These are phyloP conservation scores for Acorus gramineus DNA, from an alignment of 106 monocot species.

Conservation along the genomic window DNA sequence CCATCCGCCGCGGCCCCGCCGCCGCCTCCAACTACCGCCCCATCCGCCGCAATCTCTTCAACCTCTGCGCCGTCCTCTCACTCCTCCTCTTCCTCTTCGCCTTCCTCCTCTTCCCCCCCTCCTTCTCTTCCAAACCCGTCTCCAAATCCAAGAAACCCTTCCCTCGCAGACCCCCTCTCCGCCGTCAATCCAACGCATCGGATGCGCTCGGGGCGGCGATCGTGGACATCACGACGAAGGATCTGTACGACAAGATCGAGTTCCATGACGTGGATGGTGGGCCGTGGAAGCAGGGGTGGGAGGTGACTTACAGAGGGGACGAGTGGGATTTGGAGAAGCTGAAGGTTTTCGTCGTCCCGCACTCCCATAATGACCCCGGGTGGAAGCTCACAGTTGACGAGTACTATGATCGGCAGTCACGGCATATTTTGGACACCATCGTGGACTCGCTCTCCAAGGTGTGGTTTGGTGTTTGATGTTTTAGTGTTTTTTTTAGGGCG, in stretches of 20 bases:
- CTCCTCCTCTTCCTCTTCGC: no score
- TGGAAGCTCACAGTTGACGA: conserved; percentile 93
- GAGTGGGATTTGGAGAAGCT: conserved; percentile 91
- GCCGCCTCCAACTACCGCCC: conserved; percentile 4
- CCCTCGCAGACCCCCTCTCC: conserved; percentile 17
- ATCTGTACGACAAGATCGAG: conserved; percentile 86
- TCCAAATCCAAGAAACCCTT: no score
- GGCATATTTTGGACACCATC: conserved; percentile 78
- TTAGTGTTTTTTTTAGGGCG: background rate
- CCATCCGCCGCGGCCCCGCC: conserved; percentile 7
- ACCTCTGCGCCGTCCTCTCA: no score
- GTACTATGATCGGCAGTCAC: conserved; percentile 75
- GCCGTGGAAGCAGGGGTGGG: conserved; percentile 96
- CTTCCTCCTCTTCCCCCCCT: no score
- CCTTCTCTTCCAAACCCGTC: no score
- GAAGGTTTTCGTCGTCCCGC: conserved; percentile 94
- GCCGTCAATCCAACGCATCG: conserved; percentile 9
- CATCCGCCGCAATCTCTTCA: conserved; percentile 3
- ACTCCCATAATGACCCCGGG: conserved; percentile 97
- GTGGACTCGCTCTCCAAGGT: conserved; percentile 89
- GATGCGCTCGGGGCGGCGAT: conserved; percentile 11
- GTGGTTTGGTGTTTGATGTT: background rate
- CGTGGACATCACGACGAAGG: conserved; percentile 91
- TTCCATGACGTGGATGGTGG: conserved; percentile 79
- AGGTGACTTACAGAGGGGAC: conserved; percentile 46